These are phyloP conservation scores for Lactarius sanguifluus DNA, from an alignment of 768 basidiomycete species.

Conservation along the genomic window DNA sequence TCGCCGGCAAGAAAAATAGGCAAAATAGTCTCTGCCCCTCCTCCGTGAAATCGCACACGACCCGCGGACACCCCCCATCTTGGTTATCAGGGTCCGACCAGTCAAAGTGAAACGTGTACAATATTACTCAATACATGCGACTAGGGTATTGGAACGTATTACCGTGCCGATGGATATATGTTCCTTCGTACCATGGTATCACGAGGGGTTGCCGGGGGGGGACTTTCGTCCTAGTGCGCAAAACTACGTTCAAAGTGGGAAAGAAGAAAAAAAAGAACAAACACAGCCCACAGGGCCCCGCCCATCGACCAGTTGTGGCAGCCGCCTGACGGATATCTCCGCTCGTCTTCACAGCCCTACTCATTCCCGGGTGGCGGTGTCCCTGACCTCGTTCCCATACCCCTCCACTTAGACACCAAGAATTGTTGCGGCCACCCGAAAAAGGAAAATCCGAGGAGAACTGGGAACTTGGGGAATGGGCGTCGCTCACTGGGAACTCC, in stretches of 20 bases:
- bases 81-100: neutral
- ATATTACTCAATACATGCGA: slow-evolving; percentile 12
- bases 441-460: slow-evolving; percentile 21
- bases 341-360: slow-evolving; percentile 19
- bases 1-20: slow-evolving; percentile 18
- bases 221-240: slow-evolving; percentile 27
- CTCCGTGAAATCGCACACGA: slow-evolving; percentile 14
- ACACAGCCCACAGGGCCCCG: slow-evolving; percentile 8
- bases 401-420: slow-evolving; percentile 11
- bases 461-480: neutral
- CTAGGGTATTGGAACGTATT: slow-evolving; percentile 3
- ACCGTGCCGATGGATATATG: slow-evolving; percentile 1
- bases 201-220: slow-evolving; percentile 12
- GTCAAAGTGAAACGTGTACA: slow-evolving; percentile 14
- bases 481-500: slow-evolving; percentile 21
- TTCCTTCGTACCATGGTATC: slow-evolving; percentile 21
- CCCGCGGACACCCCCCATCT: slow-evolving; percentile 19
- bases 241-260: slow-evolving; percentile 24
- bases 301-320: slow-evolving; percentile 7
- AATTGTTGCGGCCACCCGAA: slow-evolving; percentile 1
- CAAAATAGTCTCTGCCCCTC: slow-evolving; percentile 14
- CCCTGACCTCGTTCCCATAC: slow-evolving; percentile 22
- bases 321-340: slow-evolving; percentile 20
- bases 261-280: neutral
- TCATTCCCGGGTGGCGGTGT: slow-evolving; percentile 25